Evolutionary conservation across 1,139 yeast species (phyloP).

Genomic region (Geotrichum candidum): DNA sequence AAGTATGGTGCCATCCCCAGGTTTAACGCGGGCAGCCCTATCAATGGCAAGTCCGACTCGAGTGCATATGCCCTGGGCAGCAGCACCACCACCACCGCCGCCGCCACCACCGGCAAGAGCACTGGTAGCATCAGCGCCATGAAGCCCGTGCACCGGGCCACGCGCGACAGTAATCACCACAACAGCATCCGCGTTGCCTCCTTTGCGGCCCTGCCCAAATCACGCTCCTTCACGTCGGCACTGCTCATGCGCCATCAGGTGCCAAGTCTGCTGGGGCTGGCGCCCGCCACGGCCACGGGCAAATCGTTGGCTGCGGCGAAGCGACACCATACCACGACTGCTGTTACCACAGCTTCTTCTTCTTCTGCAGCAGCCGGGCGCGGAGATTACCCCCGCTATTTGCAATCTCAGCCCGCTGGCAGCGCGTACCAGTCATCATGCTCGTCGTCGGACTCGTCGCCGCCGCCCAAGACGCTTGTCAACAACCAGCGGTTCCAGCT

Average conservation of each 20-base stretch:
- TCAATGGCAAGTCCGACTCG: not conserved
- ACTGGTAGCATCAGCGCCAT: not conserved
- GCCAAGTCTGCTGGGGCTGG: not conserved
- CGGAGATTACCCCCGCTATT: not conserved
- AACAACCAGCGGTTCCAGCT: conserved; percentile 2
- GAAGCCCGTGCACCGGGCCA: not conserved
- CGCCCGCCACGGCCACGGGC: not conserved
- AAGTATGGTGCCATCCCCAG: not conserved
- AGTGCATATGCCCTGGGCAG: too few species aligned
- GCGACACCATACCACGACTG: not conserved
- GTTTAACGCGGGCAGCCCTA: not conserved
- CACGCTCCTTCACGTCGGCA: conserved; percentile 13
- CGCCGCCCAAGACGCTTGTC: not conserved
- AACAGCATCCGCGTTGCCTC: not conserved
- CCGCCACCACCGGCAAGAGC: not conserved
- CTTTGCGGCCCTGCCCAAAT: conserved; percentile 12
- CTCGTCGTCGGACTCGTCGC: conserved; percentile 5
- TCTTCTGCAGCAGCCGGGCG: not conserved
- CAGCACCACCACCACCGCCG: not conserved
- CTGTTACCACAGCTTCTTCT: not conserved
- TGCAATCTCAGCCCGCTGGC: not conserved
- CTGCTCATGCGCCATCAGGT: conserved; percentile 8
- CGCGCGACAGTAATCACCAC: not conserved
- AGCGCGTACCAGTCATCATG: not conserved
- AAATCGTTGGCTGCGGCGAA: not conserved